Conservation (phyloP, 768 basidiomycete genomes). For the Megacollybia marginata region DNA sequence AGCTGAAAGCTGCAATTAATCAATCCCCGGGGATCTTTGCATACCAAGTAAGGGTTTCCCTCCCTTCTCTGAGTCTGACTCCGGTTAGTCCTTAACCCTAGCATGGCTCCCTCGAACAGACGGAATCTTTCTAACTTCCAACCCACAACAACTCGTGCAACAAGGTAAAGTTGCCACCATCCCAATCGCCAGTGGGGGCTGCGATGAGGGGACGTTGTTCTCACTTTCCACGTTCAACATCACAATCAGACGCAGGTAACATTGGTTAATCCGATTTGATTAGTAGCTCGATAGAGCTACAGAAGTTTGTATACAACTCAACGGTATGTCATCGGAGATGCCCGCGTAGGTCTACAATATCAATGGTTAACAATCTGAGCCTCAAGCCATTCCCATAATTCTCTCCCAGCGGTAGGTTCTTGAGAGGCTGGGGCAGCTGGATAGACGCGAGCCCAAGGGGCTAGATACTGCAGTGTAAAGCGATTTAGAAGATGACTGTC, state of each 20-base stretch:
- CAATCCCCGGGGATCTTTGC: constrained; percentile 28
- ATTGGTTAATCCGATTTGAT: constrained; percentile 20
- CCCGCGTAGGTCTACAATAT: too few species aligned
- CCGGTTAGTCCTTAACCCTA: constrained; percentile 10
- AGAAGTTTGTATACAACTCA: too few species aligned
- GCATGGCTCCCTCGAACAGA: constrained; percentile 22
- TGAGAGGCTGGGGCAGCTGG: constrained; percentile 11
- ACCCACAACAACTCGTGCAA: constrained; percentile 23
- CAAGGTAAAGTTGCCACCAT: constrained; percentile 39
- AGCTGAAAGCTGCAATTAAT: constrained; percentile 33
- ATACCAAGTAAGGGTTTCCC: constrained; percentile 25
- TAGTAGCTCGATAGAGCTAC: too few species aligned
- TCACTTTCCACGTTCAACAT: constrained; percentile 17
- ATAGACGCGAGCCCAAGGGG: constrained; percentile 36
- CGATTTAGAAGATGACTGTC: neutral
- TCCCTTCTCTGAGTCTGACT: too few species aligned
- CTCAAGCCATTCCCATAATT: constrained; percentile 36
- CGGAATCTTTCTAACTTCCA: constrained; percentile 17
- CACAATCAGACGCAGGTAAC: constrained; percentile 22
- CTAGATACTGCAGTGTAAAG: constrained; percentile 24
- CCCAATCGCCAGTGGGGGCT: constrained; percentile 27
- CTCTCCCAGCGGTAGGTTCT: constrained; percentile 23
- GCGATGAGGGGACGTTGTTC: constrained; percentile 34
- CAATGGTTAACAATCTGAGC: constrained; percentile 25
- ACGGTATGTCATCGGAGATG: too few species aligned